These are phyloP conservation scores for Flaveria ramosissima DNA, from an alignment of 129 eudicot species.

Conservation along the genomic window DNA sequence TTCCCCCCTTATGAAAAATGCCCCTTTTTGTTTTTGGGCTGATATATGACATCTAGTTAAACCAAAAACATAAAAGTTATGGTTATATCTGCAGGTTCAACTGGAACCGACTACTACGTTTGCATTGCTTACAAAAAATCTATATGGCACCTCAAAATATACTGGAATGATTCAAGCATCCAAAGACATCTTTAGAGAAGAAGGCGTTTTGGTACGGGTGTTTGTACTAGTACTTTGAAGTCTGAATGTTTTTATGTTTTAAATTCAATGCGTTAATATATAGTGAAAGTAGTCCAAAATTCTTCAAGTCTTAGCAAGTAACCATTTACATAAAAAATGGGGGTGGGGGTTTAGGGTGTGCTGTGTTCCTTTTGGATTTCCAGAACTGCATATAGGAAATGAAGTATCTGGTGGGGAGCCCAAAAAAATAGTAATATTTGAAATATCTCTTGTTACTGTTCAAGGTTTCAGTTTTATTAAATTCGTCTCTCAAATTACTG, in stretches of 20 bases:
- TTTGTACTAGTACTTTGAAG: not conserved
- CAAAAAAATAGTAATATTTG: not conserved
- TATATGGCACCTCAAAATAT: slow-evolving; percentile 67
- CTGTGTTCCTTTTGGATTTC: too few relatives aligned
- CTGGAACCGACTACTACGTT: slow-evolving; percentile 80
- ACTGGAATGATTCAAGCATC: slow-evolving; percentile 94
- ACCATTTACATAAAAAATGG: too few relatives aligned
- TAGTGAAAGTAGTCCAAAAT: slow-evolving; percentile 2
- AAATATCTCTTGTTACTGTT: not conserved
- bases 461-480: not conserved
- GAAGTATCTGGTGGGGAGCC: not conserved
- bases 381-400: too few relatives aligned
- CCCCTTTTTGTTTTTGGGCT: not conserved
- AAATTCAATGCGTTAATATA: not conserved
- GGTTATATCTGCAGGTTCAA: slow-evolving; percentile 65
- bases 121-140: slow-evolving; percentile 59
- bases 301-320: not conserved
- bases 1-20: not conserved
- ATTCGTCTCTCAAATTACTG: not conserved
- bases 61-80: not conserved
- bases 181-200: slow-evolving; percentile 85
- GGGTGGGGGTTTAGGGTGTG: too few relatives aligned
- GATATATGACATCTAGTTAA: slow-evolving; percentile 24
- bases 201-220: slow-evolving; percentile 68
- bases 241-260: not conserved